Evolutionary conservation across 2,329 filamentous ascomycete species (phyloP).

Genomic region (Pezicula radicicola): DNA sequence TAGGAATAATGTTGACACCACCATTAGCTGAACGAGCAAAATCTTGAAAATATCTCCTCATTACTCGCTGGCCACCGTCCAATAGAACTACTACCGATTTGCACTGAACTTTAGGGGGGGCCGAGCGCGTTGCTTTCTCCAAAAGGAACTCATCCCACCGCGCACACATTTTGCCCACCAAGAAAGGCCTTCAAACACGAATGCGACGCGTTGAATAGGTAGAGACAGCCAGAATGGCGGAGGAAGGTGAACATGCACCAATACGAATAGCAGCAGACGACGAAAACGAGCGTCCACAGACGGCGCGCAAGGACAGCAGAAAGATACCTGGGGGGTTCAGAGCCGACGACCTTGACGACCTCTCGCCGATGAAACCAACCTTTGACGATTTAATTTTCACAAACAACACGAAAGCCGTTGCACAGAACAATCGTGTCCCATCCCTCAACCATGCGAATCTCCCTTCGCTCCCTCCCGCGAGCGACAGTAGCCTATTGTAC

Average conservation of each 20-base stretch:
- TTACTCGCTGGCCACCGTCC: neutral
- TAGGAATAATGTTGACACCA: neutral
- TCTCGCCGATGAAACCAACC: slow-evolving; percentile 20
- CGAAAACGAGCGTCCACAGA: slow-evolving; percentile 21
- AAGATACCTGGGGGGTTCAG: slow-evolving; percentile 24
- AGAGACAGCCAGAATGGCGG: slow-evolving; percentile 21
- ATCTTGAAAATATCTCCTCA: neutral
- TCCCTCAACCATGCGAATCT: slow-evolving; percentile 20
- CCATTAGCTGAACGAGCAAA: too few relatives aligned
- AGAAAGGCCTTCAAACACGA: slow-evolving; percentile 6
- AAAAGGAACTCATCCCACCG: slow-evolving; percentile 1
- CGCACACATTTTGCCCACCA: neutral
- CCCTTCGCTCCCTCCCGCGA: slow-evolving; percentile 21
- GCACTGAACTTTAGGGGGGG: slow-evolving; percentile 1
- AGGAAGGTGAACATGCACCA: slow-evolving; percentile 20
- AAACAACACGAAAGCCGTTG: slow-evolving; percentile 8
- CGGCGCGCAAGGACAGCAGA: slow-evolving; percentile 20
- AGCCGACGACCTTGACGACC: slow-evolving; percentile 23
- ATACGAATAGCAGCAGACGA: slow-evolving; percentile 10
- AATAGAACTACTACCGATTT: neutral
- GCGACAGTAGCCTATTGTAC: slow-evolving; percentile 25
- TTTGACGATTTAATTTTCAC: slow-evolving; percentile 21
- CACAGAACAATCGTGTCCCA: slow-evolving; percentile 15
- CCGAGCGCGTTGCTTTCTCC: slow-evolving; percentile 12
- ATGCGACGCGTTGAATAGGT: slow-evolving; percentile 21